These are phyloP conservation scores for Kokia cookei DNA, from an alignment of 441 rosid genomes.

Conservation along the genomic window DNA sequence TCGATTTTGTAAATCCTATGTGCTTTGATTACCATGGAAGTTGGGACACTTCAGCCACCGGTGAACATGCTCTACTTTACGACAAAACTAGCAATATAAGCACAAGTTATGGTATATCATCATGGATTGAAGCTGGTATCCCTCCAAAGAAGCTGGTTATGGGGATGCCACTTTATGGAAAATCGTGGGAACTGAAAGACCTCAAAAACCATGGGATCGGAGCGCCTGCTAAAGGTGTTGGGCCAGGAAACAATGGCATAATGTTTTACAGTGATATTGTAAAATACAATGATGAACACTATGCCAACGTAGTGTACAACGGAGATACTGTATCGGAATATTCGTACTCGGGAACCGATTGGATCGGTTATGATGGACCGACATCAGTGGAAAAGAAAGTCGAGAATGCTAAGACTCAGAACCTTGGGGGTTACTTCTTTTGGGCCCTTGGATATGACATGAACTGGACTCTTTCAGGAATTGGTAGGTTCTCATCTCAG, in stretches of 20 bases:
- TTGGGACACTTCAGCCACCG: constrained; percentile 32
- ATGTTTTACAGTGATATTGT: constrained; percentile 15
- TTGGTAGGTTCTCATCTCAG: background rate
- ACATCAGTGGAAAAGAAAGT: constrained; percentile 23
- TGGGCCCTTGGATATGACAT: constrained; percentile 42
- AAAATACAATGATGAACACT: constrained; percentile 13
- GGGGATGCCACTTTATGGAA: constrained; percentile 44
- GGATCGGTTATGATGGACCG: constrained; percentile 43
- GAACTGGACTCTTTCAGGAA: constrained; percentile 21
- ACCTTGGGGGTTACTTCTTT: constrained; percentile 42
- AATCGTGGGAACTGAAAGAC: constrained; percentile 32
- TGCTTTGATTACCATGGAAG: constrained; percentile 40
- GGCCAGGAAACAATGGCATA: constrained; percentile 21
- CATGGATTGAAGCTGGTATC: constrained; percentile 36
- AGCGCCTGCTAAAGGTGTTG: constrained; percentile 24
- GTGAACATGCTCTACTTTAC: constrained; percentile 25
- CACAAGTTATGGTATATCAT: constrained; percentile 32
- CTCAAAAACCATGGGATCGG: constrained; percentile 28
- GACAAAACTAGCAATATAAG: constrained; percentile 30
- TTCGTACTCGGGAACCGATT: constrained; percentile 16
- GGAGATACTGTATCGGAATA: constrained; percentile 23
- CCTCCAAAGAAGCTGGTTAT: constrained; percentile 27
- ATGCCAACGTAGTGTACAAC: constrained; percentile 14
- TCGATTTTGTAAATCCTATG: constrained; percentile 50
- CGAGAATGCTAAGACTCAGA: constrained; percentile 17